Base-by-base conservation (phyloP, 139 green algal species). In the Dunaliella primolecta region DNA sequence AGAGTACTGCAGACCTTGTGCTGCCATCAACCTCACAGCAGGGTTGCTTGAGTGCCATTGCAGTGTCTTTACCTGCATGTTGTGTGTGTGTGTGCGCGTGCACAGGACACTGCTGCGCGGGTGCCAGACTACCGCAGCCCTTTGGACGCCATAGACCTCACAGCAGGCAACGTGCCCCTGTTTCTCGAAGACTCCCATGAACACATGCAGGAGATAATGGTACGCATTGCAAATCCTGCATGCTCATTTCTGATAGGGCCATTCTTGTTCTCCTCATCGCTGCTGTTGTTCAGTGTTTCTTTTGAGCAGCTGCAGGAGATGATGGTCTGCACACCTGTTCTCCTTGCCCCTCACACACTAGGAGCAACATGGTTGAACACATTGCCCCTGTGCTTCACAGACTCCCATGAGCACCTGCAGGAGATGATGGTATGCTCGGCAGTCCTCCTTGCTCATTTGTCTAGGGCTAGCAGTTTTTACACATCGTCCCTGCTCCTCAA, bases 131-230 rank as follows among this genome's bases (percentile, higher is more conserved):
- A 84, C 57, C n/a, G 27, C n/a, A 84, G 80, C 80, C 82, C 86
- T 0, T 78, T 84, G 20, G 87, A 74, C 0, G 87, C 87, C 24
- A 37, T 90, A 2, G 87, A 90, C 77, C 37, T 90, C 31, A 88
- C 81, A 0, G 30, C 2, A 0, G 81, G 80, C 81, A 88, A 84
- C 70, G 20, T 33, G 32, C 23, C 23, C 35, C 75, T 90, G 31
- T 82, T 87, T 2, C 34, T 72, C 3, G 84, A 81, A 27, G 87
- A 81, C 25, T 84, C 84, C 29, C 81, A 90, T 38, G 32, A 80
- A 38, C 36, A 88, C 38, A 31, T 88, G 37, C 55, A 37, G 0
- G 71, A 86, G 7, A 84, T 88, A 0, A 76, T 88, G 76, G 85
- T 88, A 32, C 36, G 85, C 20, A 36, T 31, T 20, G 56, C 20